Evolutionary conservation across 345 rosid species (phyloP).

Genomic region (Eucalyptus marginata): DNA sequence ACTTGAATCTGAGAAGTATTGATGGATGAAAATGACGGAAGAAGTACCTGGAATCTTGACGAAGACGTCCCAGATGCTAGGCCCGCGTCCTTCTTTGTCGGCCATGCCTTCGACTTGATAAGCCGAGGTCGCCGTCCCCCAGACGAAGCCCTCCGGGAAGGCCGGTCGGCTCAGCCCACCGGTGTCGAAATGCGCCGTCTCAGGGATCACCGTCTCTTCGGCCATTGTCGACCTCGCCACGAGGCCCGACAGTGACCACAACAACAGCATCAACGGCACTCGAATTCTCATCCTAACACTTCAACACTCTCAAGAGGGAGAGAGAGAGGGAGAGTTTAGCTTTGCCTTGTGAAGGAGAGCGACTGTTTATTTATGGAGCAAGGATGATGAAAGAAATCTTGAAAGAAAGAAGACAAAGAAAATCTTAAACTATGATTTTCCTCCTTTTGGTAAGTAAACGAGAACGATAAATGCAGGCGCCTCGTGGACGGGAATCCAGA

Average conservation of each 20-base stretch:
- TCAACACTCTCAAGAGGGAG: not conserved
- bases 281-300: not conserved
- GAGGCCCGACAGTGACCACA: not conserved
- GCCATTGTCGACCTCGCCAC: not conserved
- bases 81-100: conserved; percentile 84
- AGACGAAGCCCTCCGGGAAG: conserved; percentile 59
- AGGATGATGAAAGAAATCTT: not conserved
- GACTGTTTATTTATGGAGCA: not conserved
- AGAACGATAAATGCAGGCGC: no score
- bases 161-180: conserved; percentile 60
- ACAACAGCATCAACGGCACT: not conserved
- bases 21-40: not conserved
- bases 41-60: conserved; percentile 36
- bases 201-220: conserved; percentile 2
- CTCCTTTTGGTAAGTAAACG: not conserved
- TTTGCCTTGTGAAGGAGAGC: not conserved
- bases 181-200: conserved; percentile 14
- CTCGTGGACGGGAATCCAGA: not conserved
- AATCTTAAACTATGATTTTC: not conserved
- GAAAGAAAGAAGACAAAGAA: not conserved
- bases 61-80: conserved; percentile 96
- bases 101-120: conserved; percentile 98
- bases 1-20: not conserved
- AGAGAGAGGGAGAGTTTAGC: not conserved
- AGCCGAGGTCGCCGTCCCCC: conserved; percentile 93